phyloP scores from a whole-genome alignment of 805 yeast species.

The Schizosaccharomyces japonicus region DNA sequence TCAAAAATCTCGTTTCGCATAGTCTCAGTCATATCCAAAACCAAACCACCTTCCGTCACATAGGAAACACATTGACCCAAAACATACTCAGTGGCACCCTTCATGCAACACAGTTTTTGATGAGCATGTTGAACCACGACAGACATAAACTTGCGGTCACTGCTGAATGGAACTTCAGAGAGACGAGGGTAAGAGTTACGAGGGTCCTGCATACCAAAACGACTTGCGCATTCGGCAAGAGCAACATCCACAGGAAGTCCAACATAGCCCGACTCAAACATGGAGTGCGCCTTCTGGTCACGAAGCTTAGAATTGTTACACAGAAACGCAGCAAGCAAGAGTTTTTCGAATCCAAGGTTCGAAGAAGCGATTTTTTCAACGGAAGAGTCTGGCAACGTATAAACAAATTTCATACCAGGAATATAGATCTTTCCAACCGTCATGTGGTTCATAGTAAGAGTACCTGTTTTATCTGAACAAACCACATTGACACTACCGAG shows the following conservation, averaged over 20 bases:
- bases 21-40: slow-evolving; percentile 32
- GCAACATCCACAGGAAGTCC: slow-evolving; percentile 96
- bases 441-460: slow-evolving; percentile 77
- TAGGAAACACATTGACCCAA: slow-evolving; percentile 37
- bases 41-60: slow-evolving; percentile 33
- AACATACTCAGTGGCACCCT: slow-evolving; percentile 76
- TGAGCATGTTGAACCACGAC: slow-evolving; percentile 20
- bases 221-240: slow-evolving; percentile 44
- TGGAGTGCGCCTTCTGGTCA: slow-evolving; percentile 6
- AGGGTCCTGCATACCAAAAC: slow-evolving; percentile 47
- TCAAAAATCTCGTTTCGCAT: slow-evolving; percentile 25
- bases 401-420: slow-evolving; percentile 21
- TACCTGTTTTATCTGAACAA: slow-evolving; percentile 79
- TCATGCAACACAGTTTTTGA: slow-evolving; percentile 28
- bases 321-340: slow-evolving; percentile 14
- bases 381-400: background rate
- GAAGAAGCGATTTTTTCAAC: background rate
- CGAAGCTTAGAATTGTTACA: slow-evolving; percentile 14
- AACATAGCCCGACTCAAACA: slow-evolving; percentile 26
- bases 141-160: slow-evolving; percentile 78
- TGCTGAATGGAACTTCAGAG: slow-evolving; percentile 64
- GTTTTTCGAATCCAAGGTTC: slow-evolving; percentile 4
- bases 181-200: slow-evolving; percentile 37
- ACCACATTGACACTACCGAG: slow-evolving; percentile 84
- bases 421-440: slow-evolving; percentile 71